Evolutionary conservation across 345 rosid genomes (phyloP).

Genomic region (Carallia brachiata): DNA sequence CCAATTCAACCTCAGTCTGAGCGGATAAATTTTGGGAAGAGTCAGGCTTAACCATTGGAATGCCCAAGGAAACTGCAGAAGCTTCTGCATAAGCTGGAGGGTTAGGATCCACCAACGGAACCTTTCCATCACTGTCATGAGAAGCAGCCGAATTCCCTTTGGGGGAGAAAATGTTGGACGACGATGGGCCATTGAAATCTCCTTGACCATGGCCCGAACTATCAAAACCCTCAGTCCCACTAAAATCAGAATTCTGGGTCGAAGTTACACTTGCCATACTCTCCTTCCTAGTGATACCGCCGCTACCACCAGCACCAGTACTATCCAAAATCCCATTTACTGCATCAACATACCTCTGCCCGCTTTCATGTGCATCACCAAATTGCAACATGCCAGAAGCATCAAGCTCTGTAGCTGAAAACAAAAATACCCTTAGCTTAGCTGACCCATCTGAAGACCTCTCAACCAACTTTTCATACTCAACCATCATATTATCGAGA

Average conservation of each 20-base stretch:
- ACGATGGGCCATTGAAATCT: slow-evolving; percentile 34
- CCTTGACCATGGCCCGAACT: slow-evolving; percentile 34
- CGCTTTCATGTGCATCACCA: slow-evolving; percentile 52
- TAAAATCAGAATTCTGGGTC: slow-evolving; percentile 63
- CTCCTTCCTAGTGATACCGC: slow-evolving; percentile 49
- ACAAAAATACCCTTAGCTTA: slow-evolving; percentile 68
- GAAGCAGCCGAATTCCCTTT: slow-evolving; percentile 28
- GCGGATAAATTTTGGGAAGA: slow-evolving; percentile 38
- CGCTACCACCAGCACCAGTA: slow-evolving; percentile 15
- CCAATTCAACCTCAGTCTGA: slow-evolving; percentile 43
- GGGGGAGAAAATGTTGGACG: slow-evolving; percentile 36
- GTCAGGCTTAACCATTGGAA: slow-evolving; percentile 34
- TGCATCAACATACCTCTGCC: slow-evolving; percentile 67
- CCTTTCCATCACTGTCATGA: slow-evolving; percentile 33
- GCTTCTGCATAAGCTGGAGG: slow-evolving; percentile 35
- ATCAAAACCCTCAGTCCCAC: slow-evolving; percentile 51
- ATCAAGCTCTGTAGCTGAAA: slow-evolving; percentile 52
- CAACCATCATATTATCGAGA: slow-evolving; percentile 81
- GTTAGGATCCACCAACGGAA: slow-evolving; percentile 29
- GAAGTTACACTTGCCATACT: slow-evolving; percentile 62
- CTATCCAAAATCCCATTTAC: slow-evolving; percentile 50
- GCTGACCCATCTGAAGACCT: slow-evolving; percentile 67
- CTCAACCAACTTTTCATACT: slow-evolving; percentile 62
- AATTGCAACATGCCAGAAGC: slow-evolving; percentile 43
- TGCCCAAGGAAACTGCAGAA: slow-evolving; percentile 36